These are phyloP conservation scores for Lojkania enalia DNA, from an alignment of 2,329 filamentous ascomycete genomes.

Conservation along the genomic window DNA sequence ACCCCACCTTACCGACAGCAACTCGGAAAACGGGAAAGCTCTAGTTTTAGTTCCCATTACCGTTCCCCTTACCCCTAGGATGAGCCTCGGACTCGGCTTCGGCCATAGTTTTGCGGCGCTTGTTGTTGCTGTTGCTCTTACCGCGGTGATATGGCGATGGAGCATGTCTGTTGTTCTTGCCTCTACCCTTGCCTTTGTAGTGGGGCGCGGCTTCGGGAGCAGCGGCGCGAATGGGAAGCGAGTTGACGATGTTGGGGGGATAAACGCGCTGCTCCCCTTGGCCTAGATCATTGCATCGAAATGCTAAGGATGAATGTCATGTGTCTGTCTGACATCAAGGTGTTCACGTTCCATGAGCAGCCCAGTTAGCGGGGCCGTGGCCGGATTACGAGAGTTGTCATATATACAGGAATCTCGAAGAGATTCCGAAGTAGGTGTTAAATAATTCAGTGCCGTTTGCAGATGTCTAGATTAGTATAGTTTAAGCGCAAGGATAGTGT, in stretches of 20 bases:
- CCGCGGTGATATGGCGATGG: conserved; percentile 1
- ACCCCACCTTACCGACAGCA: no score
- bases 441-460: conserved; percentile 37
- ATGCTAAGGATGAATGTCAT: conserved; percentile 43
- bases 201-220: conserved; percentile 2
- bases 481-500: not conserved
- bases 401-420: conserved; percentile 41
- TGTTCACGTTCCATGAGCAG: conserved; percentile 36
- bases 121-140: conserved; percentile 3
- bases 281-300: conserved; percentile 41
- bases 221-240: not conserved
- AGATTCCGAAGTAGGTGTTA: conserved; percentile 37
- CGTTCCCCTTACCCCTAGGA: conserved; percentile 9
- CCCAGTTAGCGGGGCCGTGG: conserved; percentile 29
- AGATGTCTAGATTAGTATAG: conserved; percentile 17
- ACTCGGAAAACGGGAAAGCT: no score
- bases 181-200: conserved; percentile 6
- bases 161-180: not conserved
- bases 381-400: conserved; percentile 39
- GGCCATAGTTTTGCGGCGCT: no score
- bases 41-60: no score
- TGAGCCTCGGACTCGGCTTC: conserved; percentile 1
- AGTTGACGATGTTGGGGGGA: not conserved
- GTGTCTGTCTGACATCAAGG: conserved; percentile 40
- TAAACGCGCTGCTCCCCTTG: not conserved